These are phyloP conservation scores for Candida sanyiensis DNA, from an alignment of 805 yeast genomes.

Conservation along the genomic window DNA sequence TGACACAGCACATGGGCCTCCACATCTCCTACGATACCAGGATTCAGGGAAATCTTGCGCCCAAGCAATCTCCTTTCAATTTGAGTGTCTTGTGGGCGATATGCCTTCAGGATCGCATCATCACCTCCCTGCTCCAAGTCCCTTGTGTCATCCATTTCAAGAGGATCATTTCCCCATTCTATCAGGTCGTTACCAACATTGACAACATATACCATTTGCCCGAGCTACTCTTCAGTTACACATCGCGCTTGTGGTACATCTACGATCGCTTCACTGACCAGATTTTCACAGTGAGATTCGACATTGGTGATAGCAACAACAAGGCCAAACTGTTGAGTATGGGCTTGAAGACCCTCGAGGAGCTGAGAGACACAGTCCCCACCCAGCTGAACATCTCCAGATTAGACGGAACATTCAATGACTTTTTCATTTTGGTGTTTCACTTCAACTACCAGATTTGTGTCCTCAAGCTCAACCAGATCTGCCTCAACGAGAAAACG, in stretches of 20 bases:
- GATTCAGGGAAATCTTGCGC: conserved; percentile 4
- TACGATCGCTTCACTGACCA: conserved; percentile 31
- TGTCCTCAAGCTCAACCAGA: conserved; percentile 20
- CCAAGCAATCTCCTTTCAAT: conserved; percentile 20
- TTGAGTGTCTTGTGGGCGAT: conserved; percentile 29
- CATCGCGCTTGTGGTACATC: conserved; percentile 28
- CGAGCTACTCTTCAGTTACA: conserved; percentile 26
- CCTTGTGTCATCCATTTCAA: conserved; percentile 31
- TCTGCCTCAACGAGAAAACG: conserved; percentile 16
- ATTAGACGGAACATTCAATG: neutral
- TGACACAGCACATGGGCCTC: conserved; percentile 31
- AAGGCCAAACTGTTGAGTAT: conserved; percentile 22
- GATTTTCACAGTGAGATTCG: conserved; percentile 28
- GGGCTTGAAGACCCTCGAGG: conserved; percentile 23
- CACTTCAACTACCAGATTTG: conserved; percentile 25
- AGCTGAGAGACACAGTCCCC: conserved; percentile 24
- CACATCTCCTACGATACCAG: conserved; percentile 23
- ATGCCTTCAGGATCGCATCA: conserved; percentile 28
- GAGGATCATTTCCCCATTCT: conserved; percentile 29
- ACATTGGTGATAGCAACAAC: conserved; percentile 30
- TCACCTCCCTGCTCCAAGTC: conserved; percentile 24
- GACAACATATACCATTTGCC: conserved; percentile 12
- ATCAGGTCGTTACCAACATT: conserved; percentile 18
- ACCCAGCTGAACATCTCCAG: conserved; percentile 8
- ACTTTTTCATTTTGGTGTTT: conserved; percentile 18